phyloP scores from a whole-genome alignment of 306 rosid genomes.

The Argentina anserina region DNA sequence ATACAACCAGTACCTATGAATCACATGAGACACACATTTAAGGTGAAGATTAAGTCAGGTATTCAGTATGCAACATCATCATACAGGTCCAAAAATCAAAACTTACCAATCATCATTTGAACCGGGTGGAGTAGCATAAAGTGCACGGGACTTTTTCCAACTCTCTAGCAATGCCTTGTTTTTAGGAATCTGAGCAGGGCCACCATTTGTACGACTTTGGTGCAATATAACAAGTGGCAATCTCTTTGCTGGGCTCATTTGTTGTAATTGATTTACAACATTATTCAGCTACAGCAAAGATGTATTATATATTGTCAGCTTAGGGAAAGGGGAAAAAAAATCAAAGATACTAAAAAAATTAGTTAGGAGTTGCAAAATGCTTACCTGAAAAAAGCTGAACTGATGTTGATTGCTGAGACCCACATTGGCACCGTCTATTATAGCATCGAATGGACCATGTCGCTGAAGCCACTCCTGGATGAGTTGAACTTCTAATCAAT shows the following conservation, averaged over 20 bases:
- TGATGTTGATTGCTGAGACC: conserved; percentile 39
- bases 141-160: conserved; percentile 64
- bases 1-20: conserved; percentile 85
- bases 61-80: neutral
- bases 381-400: conserved; percentile 69
- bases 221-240: conserved; percentile 87
- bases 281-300: conserved; percentile 58
- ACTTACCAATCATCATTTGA: conserved; percentile 90
- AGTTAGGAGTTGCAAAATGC: neutral
- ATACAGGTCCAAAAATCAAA: neutral
- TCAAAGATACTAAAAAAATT: neutral
- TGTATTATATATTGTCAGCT: conserved; percentile 17
- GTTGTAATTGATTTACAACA: conserved; percentile 50
- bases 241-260: conserved; percentile 71
- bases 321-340: conserved; percentile 1
- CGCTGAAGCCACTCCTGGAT: conserved; percentile 75
- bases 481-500: conserved; percentile 49
- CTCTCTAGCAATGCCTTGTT: conserved; percentile 63
- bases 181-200: conserved; percentile 64
- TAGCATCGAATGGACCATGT: conserved; percentile 87
- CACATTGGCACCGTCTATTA: conserved; percentile 90
- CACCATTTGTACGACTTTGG: conserved; percentile 56
- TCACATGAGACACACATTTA: conserved; percentile 1
- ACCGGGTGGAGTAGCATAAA: conserved; percentile 81
- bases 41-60: conserved; percentile 8